Conservation (phyloP, 1,139 yeast species). For the Hemisphaericaspora subhashii region DNA sequence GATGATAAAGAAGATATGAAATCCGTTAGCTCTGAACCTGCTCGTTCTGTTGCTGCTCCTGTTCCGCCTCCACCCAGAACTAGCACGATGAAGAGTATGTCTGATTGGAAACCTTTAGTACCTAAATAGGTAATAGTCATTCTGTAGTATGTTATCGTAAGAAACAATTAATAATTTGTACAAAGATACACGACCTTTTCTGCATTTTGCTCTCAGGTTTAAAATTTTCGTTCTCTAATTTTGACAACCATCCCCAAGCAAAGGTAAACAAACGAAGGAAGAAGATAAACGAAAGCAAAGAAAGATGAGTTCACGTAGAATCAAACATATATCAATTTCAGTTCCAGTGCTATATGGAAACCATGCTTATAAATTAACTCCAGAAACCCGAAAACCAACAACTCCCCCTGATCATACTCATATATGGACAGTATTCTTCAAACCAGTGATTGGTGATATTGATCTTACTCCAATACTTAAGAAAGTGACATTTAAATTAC, state of each 20-base stretch:
- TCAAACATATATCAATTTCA: constrained; percentile 72
- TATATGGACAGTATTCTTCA: constrained; percentile 89
- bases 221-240: not conserved
- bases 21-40: constrained; percentile 12
- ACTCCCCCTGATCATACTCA: constrained; percentile 94
- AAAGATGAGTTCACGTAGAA: constrained; percentile 25
- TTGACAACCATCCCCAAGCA: not conserved
- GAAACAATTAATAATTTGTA: no score
- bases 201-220: no score
- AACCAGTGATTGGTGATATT: constrained; percentile 73
- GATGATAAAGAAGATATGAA: constrained; percentile 1
- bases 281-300: not conserved
- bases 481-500: constrained; percentile 89
- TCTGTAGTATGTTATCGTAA: no score
- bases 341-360: constrained; percentile 90
- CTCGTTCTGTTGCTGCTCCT: no score
- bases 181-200: not conserved
- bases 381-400: constrained; percentile 58
- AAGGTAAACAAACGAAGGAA: not conserved
- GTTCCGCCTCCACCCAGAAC: constrained; percentile 29
- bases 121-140: constrained; percentile 39
- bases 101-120: constrained; percentile 58
- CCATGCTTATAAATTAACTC: constrained; percentile 70
- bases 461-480: constrained; percentile 84
- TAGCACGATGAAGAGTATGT: constrained; percentile 30